Conservation (phyloP, 345 rosid genomes). For the Eucalyptus melliodora region DNA sequence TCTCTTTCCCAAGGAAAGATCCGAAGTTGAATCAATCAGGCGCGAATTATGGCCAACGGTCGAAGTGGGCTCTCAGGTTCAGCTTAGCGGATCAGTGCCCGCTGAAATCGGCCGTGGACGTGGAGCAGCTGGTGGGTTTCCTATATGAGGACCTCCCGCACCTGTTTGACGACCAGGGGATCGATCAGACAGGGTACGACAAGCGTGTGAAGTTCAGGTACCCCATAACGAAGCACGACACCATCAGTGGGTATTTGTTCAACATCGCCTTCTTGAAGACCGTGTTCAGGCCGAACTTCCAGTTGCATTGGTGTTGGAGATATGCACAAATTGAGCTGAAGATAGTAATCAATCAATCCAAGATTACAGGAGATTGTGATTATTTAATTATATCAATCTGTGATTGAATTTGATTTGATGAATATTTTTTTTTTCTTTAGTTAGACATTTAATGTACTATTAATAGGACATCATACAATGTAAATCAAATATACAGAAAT, state of each 20-base stretch:
- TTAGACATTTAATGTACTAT: too few relatives aligned
- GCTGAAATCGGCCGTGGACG: constrained; percentile 21
- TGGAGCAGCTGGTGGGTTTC: constrained; percentile 44
- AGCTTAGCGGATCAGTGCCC: constrained; percentile 40
- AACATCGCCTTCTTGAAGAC: constrained; percentile 62
- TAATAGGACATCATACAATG: too few relatives aligned
- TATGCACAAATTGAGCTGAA: too few relatives aligned
- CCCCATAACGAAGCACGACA: constrained; percentile 77
- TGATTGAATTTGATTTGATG: too few relatives aligned
- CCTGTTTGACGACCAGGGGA: constrained; percentile 82
- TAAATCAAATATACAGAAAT: too few relatives aligned
- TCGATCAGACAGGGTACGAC: constrained; percentile 68
- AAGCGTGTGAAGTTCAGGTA: constrained; percentile 73
- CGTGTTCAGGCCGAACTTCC: constrained; percentile 51
- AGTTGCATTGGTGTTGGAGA: constrained; percentile 19
- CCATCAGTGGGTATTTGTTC: constrained; percentile 51
- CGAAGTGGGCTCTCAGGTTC: constrained; percentile 20
- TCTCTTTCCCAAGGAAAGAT: not conserved
- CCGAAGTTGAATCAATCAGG: not conserved
- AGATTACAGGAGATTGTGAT: too few relatives aligned
- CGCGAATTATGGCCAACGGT: not conserved
- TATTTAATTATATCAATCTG: too few relatives aligned
- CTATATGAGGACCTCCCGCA: constrained; percentile 74
- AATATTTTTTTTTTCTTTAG: too few relatives aligned
- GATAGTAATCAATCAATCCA: too few relatives aligned